Percentiles rank a stretch among this genome's conserved stretches.
Evolutionary conservation across 1,139 yeast genomes (phyloP).

Genomic region (Geotrichum restrictum): DNA sequence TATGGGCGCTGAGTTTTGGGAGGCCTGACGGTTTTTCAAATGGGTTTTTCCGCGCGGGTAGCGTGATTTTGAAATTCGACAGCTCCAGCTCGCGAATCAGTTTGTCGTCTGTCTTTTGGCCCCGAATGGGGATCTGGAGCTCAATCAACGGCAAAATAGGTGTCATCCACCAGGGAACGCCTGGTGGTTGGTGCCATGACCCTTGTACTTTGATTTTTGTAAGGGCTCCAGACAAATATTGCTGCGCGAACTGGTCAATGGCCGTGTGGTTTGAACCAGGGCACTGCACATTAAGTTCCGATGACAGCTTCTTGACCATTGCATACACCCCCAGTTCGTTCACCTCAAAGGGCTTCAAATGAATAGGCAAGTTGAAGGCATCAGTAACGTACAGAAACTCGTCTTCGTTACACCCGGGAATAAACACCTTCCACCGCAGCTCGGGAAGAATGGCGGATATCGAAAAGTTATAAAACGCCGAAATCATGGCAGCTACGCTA

Average conservation of each 20-base stretch:
- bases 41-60: conserved; percentile 25
- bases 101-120: conserved; percentile 24
- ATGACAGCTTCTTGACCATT: conserved; percentile 23
- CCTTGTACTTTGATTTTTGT: conserved; percentile 25
- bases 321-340: conserved; percentile 24
- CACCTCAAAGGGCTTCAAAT: conserved; percentile 23
- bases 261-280: conserved; percentile 26
- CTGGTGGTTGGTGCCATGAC: conserved; percentile 18
- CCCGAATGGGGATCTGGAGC: conserved; percentile 11
- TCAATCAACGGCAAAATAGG: conserved; percentile 9
- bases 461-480: conserved; percentile 23
- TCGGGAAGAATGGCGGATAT: conserved; percentile 20
- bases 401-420: conserved; percentile 28
- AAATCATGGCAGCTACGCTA: conserved; percentile 21
- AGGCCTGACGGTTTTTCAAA: conserved; percentile 23
- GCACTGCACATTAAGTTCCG: conserved; percentile 24
- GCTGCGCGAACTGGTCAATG: conserved; percentile 26
- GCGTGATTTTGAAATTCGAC: conserved; percentile 25
- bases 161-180: conserved; percentile 15
- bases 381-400: conserved; percentile 23
- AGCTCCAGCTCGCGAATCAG: conserved; percentile 28
- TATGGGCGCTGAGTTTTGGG: conserved; percentile 30
- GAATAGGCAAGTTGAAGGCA: conserved; percentile 25
- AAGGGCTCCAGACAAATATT: conserved; percentile 27
- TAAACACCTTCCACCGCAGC: conserved; percentile 27